These are phyloP conservation scores for Flaveria brownii DNA, from an alignment of 129 eudicot genomes.

Conservation along the genomic window DNA sequence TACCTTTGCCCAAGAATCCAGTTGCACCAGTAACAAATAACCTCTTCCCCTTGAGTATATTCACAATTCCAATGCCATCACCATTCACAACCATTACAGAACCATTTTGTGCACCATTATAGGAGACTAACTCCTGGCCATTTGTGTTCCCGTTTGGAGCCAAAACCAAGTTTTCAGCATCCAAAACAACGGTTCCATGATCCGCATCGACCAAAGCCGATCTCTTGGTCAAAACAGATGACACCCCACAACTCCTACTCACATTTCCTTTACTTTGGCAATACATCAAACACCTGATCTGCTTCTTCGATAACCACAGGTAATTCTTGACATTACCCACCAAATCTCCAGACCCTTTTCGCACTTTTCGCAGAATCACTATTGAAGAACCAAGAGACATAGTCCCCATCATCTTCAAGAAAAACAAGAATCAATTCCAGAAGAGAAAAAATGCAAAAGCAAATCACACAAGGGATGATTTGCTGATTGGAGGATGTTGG, in stretches of 20 bases:
- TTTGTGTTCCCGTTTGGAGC: slow-evolving; percentile 47
- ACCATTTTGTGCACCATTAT: slow-evolving; percentile 36
- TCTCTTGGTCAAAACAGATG: slow-evolving; percentile 46
- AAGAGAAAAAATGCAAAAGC: slow-evolving; percentile 29
- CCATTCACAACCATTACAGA: slow-evolving; percentile 48
- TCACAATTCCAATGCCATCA: slow-evolving; percentile 81
- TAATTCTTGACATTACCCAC: slow-evolving; percentile 27
- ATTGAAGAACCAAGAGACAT: slow-evolving; percentile 62
- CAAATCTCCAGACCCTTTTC: slow-evolving; percentile 21
- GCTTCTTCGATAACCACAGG: slow-evolving; percentile 37
- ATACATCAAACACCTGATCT: slow-evolving; percentile 34
- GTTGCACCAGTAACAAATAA: slow-evolving; percentile 89
- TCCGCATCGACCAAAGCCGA: slow-evolving; percentile 35
- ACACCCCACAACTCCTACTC: slow-evolving; percentile 42
- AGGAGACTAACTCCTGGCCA: slow-evolving; percentile 51
- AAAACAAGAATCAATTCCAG: slow-evolving; percentile 29
- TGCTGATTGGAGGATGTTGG: slow-evolving; percentile 49
- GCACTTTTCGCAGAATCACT: slow-evolving; percentile 29
- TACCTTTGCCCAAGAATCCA: slow-evolving; percentile 95
- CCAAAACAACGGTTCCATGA: slow-evolving; percentile 26
- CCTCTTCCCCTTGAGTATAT: slow-evolving; percentile 66
- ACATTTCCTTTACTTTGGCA: slow-evolving; percentile 69
- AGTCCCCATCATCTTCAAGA: slow-evolving; percentile 71
- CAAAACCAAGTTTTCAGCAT: slow-evolving; percentile 49
- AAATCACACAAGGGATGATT: slow-evolving; percentile 43